Evolutionary conservation across 140 eudicot genomes (phyloP).

Genomic region (Cichorium intybus): DNA sequence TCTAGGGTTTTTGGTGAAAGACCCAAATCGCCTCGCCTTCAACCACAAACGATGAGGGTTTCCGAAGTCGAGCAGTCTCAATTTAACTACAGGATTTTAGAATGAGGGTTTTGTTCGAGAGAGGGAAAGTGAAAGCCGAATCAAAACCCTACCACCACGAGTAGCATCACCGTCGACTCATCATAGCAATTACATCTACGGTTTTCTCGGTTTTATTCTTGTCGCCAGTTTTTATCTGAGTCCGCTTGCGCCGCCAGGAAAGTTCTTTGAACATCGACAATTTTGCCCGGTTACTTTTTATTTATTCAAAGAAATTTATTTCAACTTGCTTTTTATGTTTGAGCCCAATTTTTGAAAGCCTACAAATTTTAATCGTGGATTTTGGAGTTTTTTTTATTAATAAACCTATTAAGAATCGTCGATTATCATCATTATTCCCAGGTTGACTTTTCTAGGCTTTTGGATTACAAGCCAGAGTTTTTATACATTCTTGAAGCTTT

Average conservation of each 20-base stretch:
- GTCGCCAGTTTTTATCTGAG: conserved; percentile 14
- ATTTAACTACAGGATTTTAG: too few species aligned
- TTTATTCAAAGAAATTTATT: background rate
- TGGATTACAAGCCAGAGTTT: background rate
- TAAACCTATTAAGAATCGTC: background rate
- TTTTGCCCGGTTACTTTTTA: conserved; percentile 23
- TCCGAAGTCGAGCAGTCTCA: too few species aligned
- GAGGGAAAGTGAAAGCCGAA: too few species aligned
- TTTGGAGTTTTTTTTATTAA: background rate
- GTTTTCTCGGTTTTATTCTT: conserved; percentile 17
- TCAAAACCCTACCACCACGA: too few species aligned
- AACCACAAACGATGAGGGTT: too few species aligned
- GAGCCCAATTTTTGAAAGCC: background rate
- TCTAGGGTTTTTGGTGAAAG: too few species aligned
- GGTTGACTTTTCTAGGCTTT: background rate
- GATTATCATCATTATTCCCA: background rate
- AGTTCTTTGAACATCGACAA: conserved; percentile 21
- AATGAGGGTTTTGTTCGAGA: too few species aligned
- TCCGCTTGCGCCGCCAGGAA: conserved; percentile 1
- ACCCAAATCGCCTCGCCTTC: too few species aligned
- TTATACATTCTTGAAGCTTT: background rate
- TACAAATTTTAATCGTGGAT: background rate
- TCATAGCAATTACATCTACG: conserved; percentile 14
- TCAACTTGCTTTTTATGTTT: background rate
- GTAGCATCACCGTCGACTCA: too few species aligned